Percentiles rank a stretch among this genome's conserved stretches.
These are phyloP conservation scores for Piromyces finnis DNA, from an alignment of 192 early-diverging fungal genomes.

Conservation along the genomic window DNA sequence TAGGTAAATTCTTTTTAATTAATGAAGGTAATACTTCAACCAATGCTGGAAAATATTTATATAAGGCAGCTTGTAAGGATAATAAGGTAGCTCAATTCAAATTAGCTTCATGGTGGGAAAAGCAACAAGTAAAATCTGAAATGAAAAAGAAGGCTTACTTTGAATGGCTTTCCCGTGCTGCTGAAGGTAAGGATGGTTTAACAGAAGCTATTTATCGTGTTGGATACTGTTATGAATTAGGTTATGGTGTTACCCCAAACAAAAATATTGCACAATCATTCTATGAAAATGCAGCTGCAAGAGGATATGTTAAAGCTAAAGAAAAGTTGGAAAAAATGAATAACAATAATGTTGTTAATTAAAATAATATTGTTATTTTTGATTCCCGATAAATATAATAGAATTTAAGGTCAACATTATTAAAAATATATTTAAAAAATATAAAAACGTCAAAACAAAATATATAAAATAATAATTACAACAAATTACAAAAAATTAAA, in stretches of 20 bases:
- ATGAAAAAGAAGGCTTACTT: neutral
- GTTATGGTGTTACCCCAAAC: neutral
- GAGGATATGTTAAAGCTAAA: neutral
- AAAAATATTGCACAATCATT: neutral
- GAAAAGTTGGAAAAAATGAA: neutral
- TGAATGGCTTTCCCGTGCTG: neutral
- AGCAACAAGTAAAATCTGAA: neutral
- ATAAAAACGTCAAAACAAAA: too few species aligned
- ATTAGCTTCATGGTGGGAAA: neutral
- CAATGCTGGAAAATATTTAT: neutral
- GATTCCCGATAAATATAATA: too few species aligned
- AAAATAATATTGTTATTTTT: too few species aligned
- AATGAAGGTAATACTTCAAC: neutral
- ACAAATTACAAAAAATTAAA: too few species aligned
- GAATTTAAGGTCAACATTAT: too few species aligned
- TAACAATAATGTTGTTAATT: too few species aligned
- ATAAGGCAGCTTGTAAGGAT: neutral
- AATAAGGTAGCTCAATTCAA: neutral
- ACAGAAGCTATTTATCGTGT: neutral
- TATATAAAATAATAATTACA: too few species aligned
- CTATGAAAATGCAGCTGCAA: neutral
- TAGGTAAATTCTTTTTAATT: neutral
- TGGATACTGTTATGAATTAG: neutral
- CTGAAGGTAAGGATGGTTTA: neutral
- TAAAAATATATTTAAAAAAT: too few species aligned